phyloP scores from a whole-genome alignment of 2,329 filamentous ascomycete genomes.

The Cyphellophora attinorum region DNA sequence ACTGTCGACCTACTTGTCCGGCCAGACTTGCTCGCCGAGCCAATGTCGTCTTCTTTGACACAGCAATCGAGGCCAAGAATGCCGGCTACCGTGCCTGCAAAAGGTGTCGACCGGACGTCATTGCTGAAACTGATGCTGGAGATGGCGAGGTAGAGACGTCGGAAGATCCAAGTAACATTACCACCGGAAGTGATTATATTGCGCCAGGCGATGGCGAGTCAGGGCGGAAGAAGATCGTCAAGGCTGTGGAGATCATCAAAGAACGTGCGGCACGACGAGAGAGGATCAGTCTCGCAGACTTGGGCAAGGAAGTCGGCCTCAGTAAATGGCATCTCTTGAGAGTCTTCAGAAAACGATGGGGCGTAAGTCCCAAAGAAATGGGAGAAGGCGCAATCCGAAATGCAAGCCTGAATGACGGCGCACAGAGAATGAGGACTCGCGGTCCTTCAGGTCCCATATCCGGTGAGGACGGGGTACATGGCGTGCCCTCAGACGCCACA shows the following conservation, averaged over 20 bases:
- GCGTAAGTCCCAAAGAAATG: slow-evolving; percentile 39
- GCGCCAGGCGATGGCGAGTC: not conserved
- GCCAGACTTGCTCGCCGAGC: slow-evolving; percentile 50
- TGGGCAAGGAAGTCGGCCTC: slow-evolving; percentile 38
- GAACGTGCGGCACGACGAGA: slow-evolving; percentile 1
- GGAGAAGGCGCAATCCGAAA: slow-evolving; percentile 2
- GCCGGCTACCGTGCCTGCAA: slow-evolving; percentile 48
- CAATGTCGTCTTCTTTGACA: slow-evolving; percentile 46
- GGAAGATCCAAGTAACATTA: not conserved
- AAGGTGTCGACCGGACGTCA: slow-evolving; percentile 40
- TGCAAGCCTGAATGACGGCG: not conserved
- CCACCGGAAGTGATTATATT: not conserved
- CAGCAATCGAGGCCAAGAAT: slow-evolving; percentile 34
- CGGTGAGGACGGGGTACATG: not conserved
- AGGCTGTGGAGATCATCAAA: not conserved
- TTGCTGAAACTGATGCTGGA: slow-evolving; percentile 16
- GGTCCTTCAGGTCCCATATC: not conserved
- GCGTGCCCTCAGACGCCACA: not conserved
- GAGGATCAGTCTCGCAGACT: slow-evolving; percentile 27
- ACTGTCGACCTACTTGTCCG: slow-evolving; percentile 46
- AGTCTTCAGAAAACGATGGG: slow-evolving; percentile 43
- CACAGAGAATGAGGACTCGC: not conserved
- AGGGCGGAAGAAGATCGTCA: not conserved
- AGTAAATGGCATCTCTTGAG: slow-evolving; percentile 46
- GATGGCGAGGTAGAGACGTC: slow-evolving; percentile 2